Evolutionary conservation across 1,139 yeast species (phyloP), one percentile per base, ranked within the genome.

Genomic region (Candida sp.): DNA sequence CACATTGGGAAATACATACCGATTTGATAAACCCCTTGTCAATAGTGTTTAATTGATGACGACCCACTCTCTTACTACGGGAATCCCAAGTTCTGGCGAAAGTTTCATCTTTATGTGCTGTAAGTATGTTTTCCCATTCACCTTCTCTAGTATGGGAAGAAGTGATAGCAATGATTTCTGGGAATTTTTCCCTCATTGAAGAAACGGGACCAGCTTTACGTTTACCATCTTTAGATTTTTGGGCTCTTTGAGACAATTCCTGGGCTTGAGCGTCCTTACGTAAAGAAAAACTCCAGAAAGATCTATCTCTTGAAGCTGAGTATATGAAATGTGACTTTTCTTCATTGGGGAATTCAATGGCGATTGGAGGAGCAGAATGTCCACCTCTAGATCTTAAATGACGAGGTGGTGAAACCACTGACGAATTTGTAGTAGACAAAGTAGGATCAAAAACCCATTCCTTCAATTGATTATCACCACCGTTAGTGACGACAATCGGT

Each of bases 211-310:
- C 95, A 2, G 81, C 85, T 44, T 70, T 70, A 51, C 87, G 74
- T 49, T 79, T 76, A 33, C 80, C 82, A 52, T 81, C 79, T 41
- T 60, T 60, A 9, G 72, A 58, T 51, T 79, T 81, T 22, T 81
- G 81, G 29, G 77, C 66, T 54, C 86, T 79, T 65, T 91, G 98
- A 0, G 98, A 90, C 57, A 93, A 70, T 61, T 90, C 96, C 57
- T 88, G 96, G 2, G 96, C 88, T 65, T 95, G 99, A 0, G 98
- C 96, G 63, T 95, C 99, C 61, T 93, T 93, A 54, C 98, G 79
- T 44, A 93, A 71, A 0, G 98, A 91, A 57, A 93, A 93, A 19
- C 82, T 78, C 97, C 99, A 93, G 53, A 93, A 75, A 2, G 96
- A 77, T 51, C 79, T 77, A 65, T 95, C 99, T 53, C 85, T 78